Evolutionary conservation across 192 early-diverging fungal genomes (phyloP).

Genomic region (Coemansia sp.): DNA sequence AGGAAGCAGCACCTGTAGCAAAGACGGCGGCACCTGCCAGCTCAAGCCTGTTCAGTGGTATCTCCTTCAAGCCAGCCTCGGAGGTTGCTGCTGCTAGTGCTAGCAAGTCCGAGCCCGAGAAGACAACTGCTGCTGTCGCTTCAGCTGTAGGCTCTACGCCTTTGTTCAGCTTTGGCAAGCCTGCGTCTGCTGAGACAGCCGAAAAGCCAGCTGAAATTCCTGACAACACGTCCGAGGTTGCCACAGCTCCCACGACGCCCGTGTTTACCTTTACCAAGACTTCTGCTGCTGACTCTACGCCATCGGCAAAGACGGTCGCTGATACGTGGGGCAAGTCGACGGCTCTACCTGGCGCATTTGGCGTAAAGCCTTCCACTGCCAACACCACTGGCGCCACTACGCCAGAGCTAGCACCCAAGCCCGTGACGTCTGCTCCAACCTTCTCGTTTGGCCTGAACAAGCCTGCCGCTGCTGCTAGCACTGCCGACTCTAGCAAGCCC

Average conservation of each 20-base stretch:
- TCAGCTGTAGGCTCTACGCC: constrained; percentile 3
- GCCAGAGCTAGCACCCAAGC: constrained; percentile 9
- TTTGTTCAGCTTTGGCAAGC: constrained; percentile 26
- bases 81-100: neutral
- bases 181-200: neutral
- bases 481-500: constrained; percentile 10
- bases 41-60: constrained; percentile 8
- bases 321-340: constrained; percentile 13
- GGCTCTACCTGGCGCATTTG: neutral
- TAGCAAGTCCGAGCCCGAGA: neutral
- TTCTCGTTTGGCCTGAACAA: constrained; percentile 25
- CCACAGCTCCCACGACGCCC: constrained; percentile 14
- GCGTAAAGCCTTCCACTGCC: constrained; percentile 14
- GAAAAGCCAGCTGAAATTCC: constrained; percentile 5
- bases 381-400: constrained; percentile 9
- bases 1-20: neutral
- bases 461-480: neutral
- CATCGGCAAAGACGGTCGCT: constrained; percentile 1
- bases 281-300: constrained; percentile 2
- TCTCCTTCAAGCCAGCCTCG: constrained; percentile 6
- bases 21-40: neutral
- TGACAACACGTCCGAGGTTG: constrained; percentile 10
- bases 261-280: constrained; percentile 25
- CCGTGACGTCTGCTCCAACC: neutral
- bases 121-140: neutral